A percentile compares a stretch with the other conserved stretches of the same genome.
Evolutionary conservation across 495 filamentous ascomycete genomes (phyloP).

Genomic region (Penicillium crystallinum): DNA sequence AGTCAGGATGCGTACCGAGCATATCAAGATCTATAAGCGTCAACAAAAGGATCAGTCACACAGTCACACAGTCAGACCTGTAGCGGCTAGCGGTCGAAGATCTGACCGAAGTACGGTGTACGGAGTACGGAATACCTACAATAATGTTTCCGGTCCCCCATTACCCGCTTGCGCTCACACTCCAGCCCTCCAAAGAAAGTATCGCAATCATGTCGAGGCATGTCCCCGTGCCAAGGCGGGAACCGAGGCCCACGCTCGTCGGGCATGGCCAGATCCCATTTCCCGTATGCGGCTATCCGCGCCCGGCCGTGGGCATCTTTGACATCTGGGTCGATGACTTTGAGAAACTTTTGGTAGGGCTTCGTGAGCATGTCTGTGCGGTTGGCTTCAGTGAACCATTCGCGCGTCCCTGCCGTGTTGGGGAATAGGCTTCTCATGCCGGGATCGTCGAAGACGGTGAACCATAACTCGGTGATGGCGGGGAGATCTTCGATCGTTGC

Average conservation of each 20-base stretch:
- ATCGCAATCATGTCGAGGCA: conserved; percentile 14
- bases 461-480: conserved; percentile 22
- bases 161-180: conserved; percentile 14
- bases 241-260: conserved; percentile 24
- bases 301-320: conserved; percentile 12
- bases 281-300: conserved; percentile 23
- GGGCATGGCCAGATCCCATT: conserved; percentile 22
- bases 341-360: conserved; percentile 24
- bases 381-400: conserved; percentile 22
- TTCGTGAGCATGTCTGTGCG: conserved; percentile 17
- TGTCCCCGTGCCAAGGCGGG: conserved; percentile 22
- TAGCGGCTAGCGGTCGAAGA: background rate
- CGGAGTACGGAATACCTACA: conserved; percentile 8
- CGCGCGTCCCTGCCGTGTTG: conserved; percentile 19
- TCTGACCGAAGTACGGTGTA: background rate
- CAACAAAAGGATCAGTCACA: background rate
- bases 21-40: conserved; percentile 39
- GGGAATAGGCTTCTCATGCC: conserved; percentile 16
- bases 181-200: conserved; percentile 15
- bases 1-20: conserved; percentile 45
- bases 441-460: conserved; percentile 22
- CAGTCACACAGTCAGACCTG: background rate
- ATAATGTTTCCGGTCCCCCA: conserved; percentile 24
- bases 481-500: conserved; percentile 22
- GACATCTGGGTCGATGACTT: conserved; percentile 19